Percentiles rank a stretch among this genome's conserved stretches.
These are phyloP conservation scores for Mollisiaceae sp. DNA, from an alignment of 2,329 filamentous ascomycete species.

Conservation along the genomic window DNA sequence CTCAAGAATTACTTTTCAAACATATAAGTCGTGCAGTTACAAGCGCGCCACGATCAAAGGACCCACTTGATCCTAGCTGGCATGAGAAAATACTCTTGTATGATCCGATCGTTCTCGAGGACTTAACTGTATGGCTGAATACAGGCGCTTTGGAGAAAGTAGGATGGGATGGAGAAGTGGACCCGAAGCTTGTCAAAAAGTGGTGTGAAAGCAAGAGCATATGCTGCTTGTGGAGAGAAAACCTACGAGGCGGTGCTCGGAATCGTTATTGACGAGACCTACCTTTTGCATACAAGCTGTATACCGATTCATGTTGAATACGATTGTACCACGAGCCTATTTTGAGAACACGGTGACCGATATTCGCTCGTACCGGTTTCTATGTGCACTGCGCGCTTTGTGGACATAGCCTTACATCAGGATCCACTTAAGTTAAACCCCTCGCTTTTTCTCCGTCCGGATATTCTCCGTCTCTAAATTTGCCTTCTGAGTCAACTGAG, in stretches of 20 bases:
- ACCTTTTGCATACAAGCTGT: neutral
- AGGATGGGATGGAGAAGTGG: conserved; percentile 69
- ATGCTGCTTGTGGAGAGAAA: conserved; percentile 73
- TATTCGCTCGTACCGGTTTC: neutral
- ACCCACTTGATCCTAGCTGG: conserved; percentile 69
- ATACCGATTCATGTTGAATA: conserved; percentile 1
- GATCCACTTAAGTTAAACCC: neutral
- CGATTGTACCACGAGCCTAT: neutral
- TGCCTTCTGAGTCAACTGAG: neutral
- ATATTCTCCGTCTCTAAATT: neutral
- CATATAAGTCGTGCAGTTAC: conserved; percentile 61
- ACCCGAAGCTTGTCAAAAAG: conserved; percentile 71
- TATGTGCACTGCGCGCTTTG: neutral
- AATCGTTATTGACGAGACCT: conserved; percentile 34
- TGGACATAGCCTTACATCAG: neutral
- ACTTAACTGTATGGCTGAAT: conserved; percentile 84
- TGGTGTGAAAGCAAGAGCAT: conserved; percentile 92
- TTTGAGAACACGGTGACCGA: too few relatives aligned
- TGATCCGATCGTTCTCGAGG: conserved; percentile 87
- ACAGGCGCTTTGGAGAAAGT: conserved; percentile 66
- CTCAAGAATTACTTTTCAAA: conserved; percentile 54
- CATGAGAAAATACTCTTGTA: conserved; percentile 94
- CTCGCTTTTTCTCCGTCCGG: neutral
- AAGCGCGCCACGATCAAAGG: conserved; percentile 53
- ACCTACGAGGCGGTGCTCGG: conserved; percentile 37